phyloP scores from a whole-genome alignment of 495 filamentous ascomycete genomes.

The Pyrenopolyporus hunteri region DNA sequence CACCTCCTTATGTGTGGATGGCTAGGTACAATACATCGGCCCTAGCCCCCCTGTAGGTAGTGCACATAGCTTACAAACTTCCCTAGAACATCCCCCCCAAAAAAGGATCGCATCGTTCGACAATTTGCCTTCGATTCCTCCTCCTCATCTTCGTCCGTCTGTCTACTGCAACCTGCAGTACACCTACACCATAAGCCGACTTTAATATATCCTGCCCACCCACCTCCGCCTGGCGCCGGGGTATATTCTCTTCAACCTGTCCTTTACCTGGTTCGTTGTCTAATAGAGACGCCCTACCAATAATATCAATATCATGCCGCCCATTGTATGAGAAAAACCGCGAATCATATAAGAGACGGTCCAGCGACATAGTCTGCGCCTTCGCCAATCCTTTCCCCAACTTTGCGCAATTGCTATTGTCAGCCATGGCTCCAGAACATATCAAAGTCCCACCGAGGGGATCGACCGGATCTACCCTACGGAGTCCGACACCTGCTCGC shows the following conservation, averaged over 20 bases:
- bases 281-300: background rate
- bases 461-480: constrained; percentile 33
- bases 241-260: constrained; percentile 1
- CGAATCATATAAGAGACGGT: constrained; percentile 4
- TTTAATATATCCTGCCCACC: constrained; percentile 25
- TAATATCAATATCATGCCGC: constrained; percentile 22
- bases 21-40: background rate
- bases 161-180: background rate
- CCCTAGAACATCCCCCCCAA: constrained; percentile 18
- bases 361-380: constrained; percentile 4
- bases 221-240: constrained; percentile 31
- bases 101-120: constrained; percentile 36
- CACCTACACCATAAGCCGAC: constrained; percentile 2
- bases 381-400: background rate
- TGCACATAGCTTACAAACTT: constrained; percentile 32
- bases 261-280: constrained; percentile 2
- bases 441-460: constrained; percentile 54
- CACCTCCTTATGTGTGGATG: background rate
- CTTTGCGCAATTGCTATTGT: constrained; percentile 14
- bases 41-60: background rate
- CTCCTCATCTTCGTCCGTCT: constrained; percentile 9
- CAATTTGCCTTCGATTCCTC: constrained; percentile 23
- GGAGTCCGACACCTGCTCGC: constrained; percentile 55
- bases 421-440: constrained; percentile 55
- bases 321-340: constrained; percentile 13